These are phyloP conservation scores for Kluyveromyces nonfermentans DNA, from an alignment of 805 yeast species.

Conservation along the genomic window DNA sequence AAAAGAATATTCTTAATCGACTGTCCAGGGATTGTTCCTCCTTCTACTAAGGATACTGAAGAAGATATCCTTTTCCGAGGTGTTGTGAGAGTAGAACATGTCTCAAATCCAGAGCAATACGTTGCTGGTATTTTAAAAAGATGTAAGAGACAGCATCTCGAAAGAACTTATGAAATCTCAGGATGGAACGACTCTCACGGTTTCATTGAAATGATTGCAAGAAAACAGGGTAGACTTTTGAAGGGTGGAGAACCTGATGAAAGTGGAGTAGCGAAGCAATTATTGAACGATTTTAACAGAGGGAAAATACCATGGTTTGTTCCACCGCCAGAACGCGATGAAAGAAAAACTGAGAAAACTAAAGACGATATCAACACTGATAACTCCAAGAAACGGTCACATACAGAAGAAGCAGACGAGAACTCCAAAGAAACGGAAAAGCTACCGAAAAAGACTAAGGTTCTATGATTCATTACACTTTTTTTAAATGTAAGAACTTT, in stretches of 20 bases:
- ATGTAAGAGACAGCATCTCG: conserved; percentile 83
- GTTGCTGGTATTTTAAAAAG: conserved; percentile 78
- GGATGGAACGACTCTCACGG: conserved; percentile 80
- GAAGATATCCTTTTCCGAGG: conserved; percentile 92
- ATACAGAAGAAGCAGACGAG: conserved; percentile 16
- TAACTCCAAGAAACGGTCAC: conserved; percentile 12
- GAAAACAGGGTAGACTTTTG: conserved; percentile 84
- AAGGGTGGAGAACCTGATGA: conserved; percentile 99
- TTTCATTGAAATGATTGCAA: conserved; percentile 82
- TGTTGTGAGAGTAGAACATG: conserved; percentile 98
- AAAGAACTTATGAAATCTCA: conserved; percentile 87
- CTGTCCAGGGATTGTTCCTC: conserved; percentile 99
- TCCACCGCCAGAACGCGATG: conserved; percentile 75
- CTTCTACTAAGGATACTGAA: conserved; percentile 79
- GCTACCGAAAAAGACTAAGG: conserved; percentile 5
- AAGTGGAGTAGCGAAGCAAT: conserved; percentile 80
- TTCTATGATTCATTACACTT: not conserved
- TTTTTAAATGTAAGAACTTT: not conserved
- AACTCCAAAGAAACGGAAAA: conserved; percentile 16
- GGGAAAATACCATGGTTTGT: conserved; percentile 98
- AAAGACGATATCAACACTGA: conserved; percentile 19
- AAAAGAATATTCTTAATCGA: conserved; percentile 90
- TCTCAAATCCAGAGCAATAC: conserved; percentile 88
- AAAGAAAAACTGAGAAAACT: conserved; percentile 34
- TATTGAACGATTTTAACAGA: conserved; percentile 89